These are phyloP conservation scores for Glycine soja DNA, from an alignment of 306 rosid species.

Conservation along the genomic window DNA sequence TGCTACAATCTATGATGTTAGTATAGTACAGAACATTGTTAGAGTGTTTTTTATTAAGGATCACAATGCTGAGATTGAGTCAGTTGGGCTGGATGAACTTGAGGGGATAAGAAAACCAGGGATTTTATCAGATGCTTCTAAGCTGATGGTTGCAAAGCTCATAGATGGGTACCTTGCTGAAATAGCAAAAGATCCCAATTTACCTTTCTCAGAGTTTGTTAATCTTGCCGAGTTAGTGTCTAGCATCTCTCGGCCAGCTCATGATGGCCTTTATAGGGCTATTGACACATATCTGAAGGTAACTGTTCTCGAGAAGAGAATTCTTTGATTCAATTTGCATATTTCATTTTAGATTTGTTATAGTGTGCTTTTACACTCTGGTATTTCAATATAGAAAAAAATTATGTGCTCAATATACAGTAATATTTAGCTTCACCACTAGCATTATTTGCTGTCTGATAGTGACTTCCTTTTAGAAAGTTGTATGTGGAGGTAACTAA, in stretches of 20 bases:
- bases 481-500: conserved; percentile 20
- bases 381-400: not conserved
- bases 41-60: conserved; percentile 71
- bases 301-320: conserved; percentile 34
- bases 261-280: conserved; percentile 90
- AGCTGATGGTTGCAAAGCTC: conserved; percentile 92
- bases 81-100: conserved; percentile 57
- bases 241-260: conserved; percentile 73
- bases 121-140: conserved; percentile 89
- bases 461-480: not conserved
- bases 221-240: conserved; percentile 83
- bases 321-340: conserved; percentile 21
- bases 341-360: conserved; percentile 10
- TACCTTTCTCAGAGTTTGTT: conserved; percentile 70
- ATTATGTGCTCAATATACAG: not conserved
- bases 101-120: conserved; percentile 66
- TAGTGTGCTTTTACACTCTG: too few relatives aligned
- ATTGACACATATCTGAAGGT: conserved; percentile 98
- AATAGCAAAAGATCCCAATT: conserved; percentile 79
- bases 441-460: not conserved
- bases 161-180: conserved; percentile 89
- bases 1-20: conserved; percentile 65
- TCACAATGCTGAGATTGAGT: conserved; percentile 68
- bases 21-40: conserved; percentile 70
- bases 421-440: conserved; percentile 14